Percentiles rank a stretch among this genome's conserved stretches.
phyloP scores from a whole-genome alignment of 371 early-diverging fungal genomes.

The Amoeboaphelidium occidentale region DNA sequence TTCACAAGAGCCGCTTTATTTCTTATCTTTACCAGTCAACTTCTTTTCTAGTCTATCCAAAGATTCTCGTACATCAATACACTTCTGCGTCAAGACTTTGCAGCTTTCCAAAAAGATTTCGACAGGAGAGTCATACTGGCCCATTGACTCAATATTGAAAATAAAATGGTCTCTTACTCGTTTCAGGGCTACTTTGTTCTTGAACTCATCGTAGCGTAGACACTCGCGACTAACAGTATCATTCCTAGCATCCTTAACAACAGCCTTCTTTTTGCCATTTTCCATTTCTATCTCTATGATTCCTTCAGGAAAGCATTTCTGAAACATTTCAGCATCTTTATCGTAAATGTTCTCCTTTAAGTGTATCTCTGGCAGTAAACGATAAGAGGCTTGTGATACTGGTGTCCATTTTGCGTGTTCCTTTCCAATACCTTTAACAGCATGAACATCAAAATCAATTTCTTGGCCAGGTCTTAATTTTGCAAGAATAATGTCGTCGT shows the following conservation, averaged over 20 bases:
- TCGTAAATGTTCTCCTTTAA: slow-evolving; percentile 63
- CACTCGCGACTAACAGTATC: slow-evolving; percentile 92
- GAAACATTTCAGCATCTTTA: slow-evolving; percentile 63
- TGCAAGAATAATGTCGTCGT: slow-evolving; percentile 80
- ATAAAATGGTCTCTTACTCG: slow-evolving; percentile 89
- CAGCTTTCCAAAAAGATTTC: neutral
- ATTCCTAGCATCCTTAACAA: slow-evolving; percentile 71
- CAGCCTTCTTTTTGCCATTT: slow-evolving; percentile 35
- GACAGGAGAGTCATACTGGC: neutral
- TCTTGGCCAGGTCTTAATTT: slow-evolving; percentile 85
- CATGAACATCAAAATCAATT: slow-evolving; percentile 66
- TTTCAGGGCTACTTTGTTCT: slow-evolving; percentile 64
- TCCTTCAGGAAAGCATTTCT: slow-evolving; percentile 69
- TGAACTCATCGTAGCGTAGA: slow-evolving; percentile 77
- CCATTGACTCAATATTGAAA: slow-evolving; percentile 12
- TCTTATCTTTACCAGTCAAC: too few relatives aligned
- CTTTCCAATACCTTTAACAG: slow-evolving; percentile 76
- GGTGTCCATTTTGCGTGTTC: slow-evolving; percentile 98
- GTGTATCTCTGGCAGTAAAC: slow-evolving; percentile 76
- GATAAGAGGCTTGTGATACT: slow-evolving; percentile 89
- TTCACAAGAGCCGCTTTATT: too few relatives aligned
- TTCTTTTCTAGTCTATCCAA: too few relatives aligned
- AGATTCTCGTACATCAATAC: neutral
- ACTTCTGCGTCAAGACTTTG: neutral
- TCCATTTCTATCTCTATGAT: slow-evolving; percentile 57